Percentiles rank a stretch among this genome's conserved stretches.
Conservation (phyloP, 495 filamentous ascomycete species). For the Penicillium manginii region DNA sequence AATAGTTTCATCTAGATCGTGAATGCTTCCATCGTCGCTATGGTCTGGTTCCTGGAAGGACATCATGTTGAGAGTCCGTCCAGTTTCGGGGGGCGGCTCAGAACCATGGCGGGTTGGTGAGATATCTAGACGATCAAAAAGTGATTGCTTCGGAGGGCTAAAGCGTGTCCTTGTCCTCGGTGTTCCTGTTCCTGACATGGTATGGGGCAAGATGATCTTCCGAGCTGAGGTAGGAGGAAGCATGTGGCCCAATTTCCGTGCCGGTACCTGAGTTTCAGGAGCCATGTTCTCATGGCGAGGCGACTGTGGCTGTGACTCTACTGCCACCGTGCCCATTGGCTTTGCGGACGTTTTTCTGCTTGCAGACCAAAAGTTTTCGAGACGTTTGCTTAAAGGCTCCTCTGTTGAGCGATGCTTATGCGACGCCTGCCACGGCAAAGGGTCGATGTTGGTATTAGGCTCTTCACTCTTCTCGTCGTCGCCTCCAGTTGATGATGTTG, state of each 20-base stretch:
- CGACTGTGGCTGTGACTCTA: conserved; percentile 23
- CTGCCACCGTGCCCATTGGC: conserved; percentile 15
- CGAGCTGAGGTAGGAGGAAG: conserved; percentile 35
- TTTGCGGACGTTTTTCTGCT: conserved; percentile 34
- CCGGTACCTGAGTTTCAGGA: conserved; percentile 23
- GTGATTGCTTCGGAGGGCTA: conserved; percentile 49
- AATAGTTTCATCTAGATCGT: conserved; percentile 31
- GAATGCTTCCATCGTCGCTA: conserved; percentile 28
- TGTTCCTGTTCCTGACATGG: conserved; percentile 34
- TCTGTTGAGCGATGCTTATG: conserved; percentile 35
- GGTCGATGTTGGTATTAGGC: conserved; percentile 23
- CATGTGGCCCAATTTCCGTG: conserved; percentile 34
- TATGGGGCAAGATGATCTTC: conserved; percentile 44
- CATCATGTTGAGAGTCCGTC: conserved; percentile 24
- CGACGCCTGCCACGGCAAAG: conserved; percentile 27
- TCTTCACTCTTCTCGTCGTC: conserved; percentile 40
- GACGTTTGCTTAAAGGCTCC: conserved; percentile 46
- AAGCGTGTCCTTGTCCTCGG: conserved; percentile 42
- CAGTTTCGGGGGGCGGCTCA: conserved; percentile 36
- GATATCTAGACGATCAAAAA: conserved; percentile 45
- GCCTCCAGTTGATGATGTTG: conserved; percentile 37
- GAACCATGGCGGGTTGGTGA: conserved; percentile 45
- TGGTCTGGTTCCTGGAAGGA: conserved; percentile 20
- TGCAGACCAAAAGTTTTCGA: conserved; percentile 47
- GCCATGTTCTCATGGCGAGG: conserved; percentile 18